phyloP scores from a whole-genome alignment of 2,329 filamentous ascomycete species.

The Juglanconis juglandina region DNA sequence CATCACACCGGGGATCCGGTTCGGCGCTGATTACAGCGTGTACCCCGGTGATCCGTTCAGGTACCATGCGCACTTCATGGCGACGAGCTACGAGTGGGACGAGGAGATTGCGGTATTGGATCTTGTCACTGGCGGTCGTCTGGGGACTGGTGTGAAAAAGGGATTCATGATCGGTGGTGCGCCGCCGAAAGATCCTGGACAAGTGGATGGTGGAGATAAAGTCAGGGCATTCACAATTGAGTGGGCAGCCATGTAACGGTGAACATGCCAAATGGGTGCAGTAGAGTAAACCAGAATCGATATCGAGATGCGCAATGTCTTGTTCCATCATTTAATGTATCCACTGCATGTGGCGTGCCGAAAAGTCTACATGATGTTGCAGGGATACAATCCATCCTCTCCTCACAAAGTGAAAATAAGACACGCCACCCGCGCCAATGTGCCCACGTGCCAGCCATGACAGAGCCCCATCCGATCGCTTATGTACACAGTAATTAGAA shows the following conservation, averaged over 20 bases:
- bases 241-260: conserved; percentile 79
- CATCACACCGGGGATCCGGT: conserved; percentile 86
- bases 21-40: conserved; percentile 89
- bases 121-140: conserved; percentile 76
- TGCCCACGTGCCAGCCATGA: conserved; percentile 9
- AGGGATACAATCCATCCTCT: not conserved
- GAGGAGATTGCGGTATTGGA: conserved; percentile 81
- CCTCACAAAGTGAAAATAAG: not conserved
- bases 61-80: conserved; percentile 93
- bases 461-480: not conserved
- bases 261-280: conserved; percentile 3
- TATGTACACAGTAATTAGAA: conserved; percentile 7
- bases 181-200: conserved; percentile 26
- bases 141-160: conserved; percentile 96
- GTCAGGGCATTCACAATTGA: conserved; percentile 81
- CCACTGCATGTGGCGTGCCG: not conserved
- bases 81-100: conserved; percentile 81
- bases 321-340: not conserved
- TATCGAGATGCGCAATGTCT: not conserved
- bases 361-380: not conserved
- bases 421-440: conserved; percentile 9
- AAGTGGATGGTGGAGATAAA: conserved; percentile 30
- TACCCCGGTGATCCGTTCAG: conserved; percentile 93
- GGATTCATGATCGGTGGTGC: conserved; percentile 80
- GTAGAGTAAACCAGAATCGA: not conserved